Evolutionary conservation across 495 filamentous ascomycete species (phyloP).

Genomic region (Lasiosphaeria miniovina): DNA sequence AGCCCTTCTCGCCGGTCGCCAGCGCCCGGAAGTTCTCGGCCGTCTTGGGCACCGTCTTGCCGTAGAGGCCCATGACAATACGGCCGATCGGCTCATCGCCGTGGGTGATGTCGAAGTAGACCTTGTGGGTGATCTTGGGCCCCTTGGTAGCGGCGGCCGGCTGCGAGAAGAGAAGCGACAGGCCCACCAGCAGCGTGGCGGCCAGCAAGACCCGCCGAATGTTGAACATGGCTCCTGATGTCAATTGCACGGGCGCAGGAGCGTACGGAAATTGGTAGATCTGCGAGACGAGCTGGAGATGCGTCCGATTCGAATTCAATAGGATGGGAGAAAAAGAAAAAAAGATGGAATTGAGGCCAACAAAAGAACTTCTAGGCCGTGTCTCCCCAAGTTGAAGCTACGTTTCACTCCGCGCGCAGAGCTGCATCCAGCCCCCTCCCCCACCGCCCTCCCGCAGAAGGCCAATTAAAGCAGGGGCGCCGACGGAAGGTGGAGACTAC

Average conservation of each 20-base stretch:
- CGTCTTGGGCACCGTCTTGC: slow-evolving; percentile 97
- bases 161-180: slow-evolving; percentile 68
- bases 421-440: slow-evolving; percentile 3
- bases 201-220: slow-evolving; percentile 59
- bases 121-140: slow-evolving; percentile 95
- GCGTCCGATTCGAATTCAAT: slow-evolving; percentile 19
- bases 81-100: slow-evolving; percentile 81
- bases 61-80: slow-evolving; percentile 92
- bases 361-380: background rate
- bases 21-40: slow-evolving; percentile 97
- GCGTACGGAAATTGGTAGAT: too few species aligned
- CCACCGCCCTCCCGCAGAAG: background rate
- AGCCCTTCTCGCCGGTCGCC: slow-evolving; percentile 95
- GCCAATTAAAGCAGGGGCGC: background rate
- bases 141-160: slow-evolving; percentile 74
- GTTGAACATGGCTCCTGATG: slow-evolving; percentile 47
- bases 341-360: slow-evolving; percentile 18
- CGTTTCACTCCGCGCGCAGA: slow-evolving; percentile 30
- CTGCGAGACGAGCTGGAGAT: background rate
- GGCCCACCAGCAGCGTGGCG: slow-evolving; percentile 69
- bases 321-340: slow-evolving; percentile 8
- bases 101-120: slow-evolving; percentile 93
- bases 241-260: background rate
- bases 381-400: slow-evolving; percentile 27
- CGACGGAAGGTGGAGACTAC: background rate